Conservation (phyloP, 108 stramenopile species). For the Nitzschia putrida region DNA sequence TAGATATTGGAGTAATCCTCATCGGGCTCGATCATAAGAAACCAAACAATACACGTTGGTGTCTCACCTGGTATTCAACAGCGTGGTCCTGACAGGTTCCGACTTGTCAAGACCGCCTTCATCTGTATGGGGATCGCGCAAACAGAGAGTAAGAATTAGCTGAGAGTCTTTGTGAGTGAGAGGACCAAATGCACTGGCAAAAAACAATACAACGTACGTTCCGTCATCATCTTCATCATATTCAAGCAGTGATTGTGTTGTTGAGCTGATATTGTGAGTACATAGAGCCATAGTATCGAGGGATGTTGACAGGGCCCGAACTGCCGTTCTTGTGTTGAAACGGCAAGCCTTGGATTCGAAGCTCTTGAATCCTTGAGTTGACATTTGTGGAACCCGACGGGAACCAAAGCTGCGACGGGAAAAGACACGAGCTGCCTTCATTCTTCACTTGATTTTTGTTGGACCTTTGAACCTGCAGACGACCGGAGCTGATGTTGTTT, state of each 20-base stretch:
- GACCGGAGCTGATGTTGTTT: too few relatives aligned
- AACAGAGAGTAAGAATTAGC: constrained; percentile 12
- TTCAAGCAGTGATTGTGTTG: background rate
- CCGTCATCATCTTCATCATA: constrained; percentile 30
- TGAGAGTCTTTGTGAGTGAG: constrained; percentile 9
- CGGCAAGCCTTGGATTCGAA: constrained; percentile 7
- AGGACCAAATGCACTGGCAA: constrained; percentile 3
- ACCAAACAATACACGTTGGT: too few relatives aligned
- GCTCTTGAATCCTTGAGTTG: background rate
- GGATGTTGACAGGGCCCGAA: constrained; percentile 5
- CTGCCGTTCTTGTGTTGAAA: constrained; percentile 3
- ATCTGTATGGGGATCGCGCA: background rate
- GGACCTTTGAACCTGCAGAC: too few relatives aligned
- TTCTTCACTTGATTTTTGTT: background rate
- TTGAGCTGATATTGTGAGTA: background rate
- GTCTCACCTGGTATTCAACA: too few relatives aligned
- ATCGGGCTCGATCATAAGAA: constrained; percentile 1
- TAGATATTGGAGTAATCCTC: constrained; percentile 22
- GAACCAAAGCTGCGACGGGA: constrained; percentile 4
- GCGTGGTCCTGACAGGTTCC: too few relatives aligned
- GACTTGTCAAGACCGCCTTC: too few relatives aligned
- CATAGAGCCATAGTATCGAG: background rate
- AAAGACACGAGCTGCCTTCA: constrained; percentile 19
- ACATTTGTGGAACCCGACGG: constrained; percentile 2
- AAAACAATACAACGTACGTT: constrained; percentile 15